Evolutionary conservation across 1,284 basidiomycete genomes (phyloP), one percentile per base, ranked within the genome.

Genomic region (Cryptococcus floricola): DNA sequence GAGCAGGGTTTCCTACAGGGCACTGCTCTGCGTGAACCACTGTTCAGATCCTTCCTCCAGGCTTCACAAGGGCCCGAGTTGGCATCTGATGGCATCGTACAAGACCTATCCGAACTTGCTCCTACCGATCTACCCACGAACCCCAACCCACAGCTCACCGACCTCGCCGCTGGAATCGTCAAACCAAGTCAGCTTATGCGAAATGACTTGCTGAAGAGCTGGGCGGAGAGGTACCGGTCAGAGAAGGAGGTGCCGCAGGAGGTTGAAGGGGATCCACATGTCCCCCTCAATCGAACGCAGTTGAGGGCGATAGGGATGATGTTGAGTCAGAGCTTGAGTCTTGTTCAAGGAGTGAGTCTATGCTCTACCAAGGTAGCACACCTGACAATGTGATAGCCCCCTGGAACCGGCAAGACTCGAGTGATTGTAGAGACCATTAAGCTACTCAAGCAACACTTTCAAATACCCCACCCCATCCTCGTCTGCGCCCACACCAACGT

Each of bases 401-500:
- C 93, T 6, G 93, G 93, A n/a, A 97, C 93, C 0, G 67, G 93
- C 47, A 97, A 97, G 77, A 95, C 92, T 1, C 86, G 87, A 67
- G 95, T 93, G 0, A 91, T 97, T 50, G 86, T 94, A 34, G 87
- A 93, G 69, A 81, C 89, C 1, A 82, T 93, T 64, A 84, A 84
- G 63, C 75, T 97, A 28, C 83, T 97, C 62, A 96, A 96, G 81
- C 50, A 77, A 7, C 84, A 92, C 69, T 97, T 93, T 73, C 81
- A 87, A 69, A 84, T 94, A 13, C 85, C 88, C 9, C 84, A 89
- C 43, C 91, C 91, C 0, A 81, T 96, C 46, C 82, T 96, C 14
- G 86, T 96, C 3, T 89, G 88, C 70, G 93, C 93, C 0, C 94
- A 91, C 70, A 97, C 94, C 39, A 95, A 97, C 64, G 89, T 87